Evolutionary conservation across 805 yeast species (phyloP).

Genomic region (Suhomyces prunicola): DNA sequence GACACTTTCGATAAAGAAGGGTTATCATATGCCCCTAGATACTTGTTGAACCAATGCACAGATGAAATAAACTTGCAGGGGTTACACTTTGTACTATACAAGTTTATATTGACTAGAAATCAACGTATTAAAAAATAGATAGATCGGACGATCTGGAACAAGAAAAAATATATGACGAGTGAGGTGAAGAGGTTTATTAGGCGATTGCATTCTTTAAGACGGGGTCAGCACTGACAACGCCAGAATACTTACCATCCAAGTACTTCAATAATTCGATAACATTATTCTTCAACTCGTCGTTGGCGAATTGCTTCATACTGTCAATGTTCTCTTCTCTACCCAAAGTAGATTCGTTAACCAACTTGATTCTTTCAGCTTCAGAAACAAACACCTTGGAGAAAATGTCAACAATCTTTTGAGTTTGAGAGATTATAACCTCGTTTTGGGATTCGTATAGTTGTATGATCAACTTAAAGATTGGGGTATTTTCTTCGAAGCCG

Average conservation of each 20-base stretch:
- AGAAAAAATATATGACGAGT: neutral
- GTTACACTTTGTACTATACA: neutral
- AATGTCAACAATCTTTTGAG: constrained; percentile 62
- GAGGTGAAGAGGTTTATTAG: neutral
- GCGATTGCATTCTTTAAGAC: constrained; percentile 43
- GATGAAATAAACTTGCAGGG: too few species aligned
- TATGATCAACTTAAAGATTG: constrained; percentile 76
- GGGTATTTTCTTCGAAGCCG: constrained; percentile 90
- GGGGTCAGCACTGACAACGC: constrained; percentile 55
- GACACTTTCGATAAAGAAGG: too few species aligned
- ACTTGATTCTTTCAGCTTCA: constrained; percentile 69
- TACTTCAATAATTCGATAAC: constrained; percentile 70
- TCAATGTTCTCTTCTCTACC: constrained; percentile 85
- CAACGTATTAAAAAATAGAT: neutral
- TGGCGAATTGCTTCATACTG: constrained; percentile 73
- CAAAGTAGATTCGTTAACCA: constrained; percentile 69
- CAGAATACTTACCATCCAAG: constrained; percentile 62
- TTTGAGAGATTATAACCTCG: constrained; percentile 50
- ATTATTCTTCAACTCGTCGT: constrained; percentile 59
- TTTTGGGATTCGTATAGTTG: constrained; percentile 65
- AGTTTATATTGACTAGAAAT: neutral
- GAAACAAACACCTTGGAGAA: constrained; percentile 70
- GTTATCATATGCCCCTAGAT: too few species aligned
- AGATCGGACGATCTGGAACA: neutral
- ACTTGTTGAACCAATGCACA: too few species aligned